Percentiles rank a stretch among this genome's conserved stretches.
Evolutionary conservation across 257 asterid genomes (phyloP).

Genomic region (Fraxinus pennsylvanica): DNA sequence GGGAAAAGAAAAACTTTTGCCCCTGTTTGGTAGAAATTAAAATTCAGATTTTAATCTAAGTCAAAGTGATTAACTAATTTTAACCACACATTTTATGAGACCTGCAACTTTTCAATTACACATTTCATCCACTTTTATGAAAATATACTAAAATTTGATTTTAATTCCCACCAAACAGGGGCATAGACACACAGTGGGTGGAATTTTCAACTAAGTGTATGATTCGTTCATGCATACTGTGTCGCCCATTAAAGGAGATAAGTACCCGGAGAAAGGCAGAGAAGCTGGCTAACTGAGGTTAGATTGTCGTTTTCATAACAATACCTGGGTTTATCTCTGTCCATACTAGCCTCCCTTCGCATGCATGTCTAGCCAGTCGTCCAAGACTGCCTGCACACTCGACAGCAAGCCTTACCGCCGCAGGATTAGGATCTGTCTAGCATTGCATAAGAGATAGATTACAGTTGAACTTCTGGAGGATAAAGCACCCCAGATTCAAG

Average conservation of each 20-base stretch:
- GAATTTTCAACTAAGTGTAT: not conserved
- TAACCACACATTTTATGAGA: too few species aligned
- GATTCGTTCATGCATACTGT: not conserved
- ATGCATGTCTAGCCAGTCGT: not conserved
- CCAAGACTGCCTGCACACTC: not conserved
- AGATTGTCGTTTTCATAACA: not conserved
- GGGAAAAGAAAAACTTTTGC: slow-evolving; percentile 60
- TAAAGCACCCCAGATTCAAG: slow-evolving; percentile 60
- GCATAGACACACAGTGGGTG: slow-evolving; percentile 43
- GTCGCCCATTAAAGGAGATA: too few species aligned
- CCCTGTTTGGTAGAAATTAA: too few species aligned
- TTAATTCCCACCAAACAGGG: too few species aligned
- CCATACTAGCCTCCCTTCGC: not conserved
- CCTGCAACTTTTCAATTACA: too few species aligned
- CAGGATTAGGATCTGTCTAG: slow-evolving; percentile 11
- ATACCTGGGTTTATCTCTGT: not conserved
- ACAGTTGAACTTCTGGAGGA: slow-evolving; percentile 71
- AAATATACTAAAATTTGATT: too few species aligned
- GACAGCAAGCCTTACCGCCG: too few species aligned
- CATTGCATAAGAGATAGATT: slow-evolving; percentile 44
- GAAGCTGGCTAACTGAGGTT: not conserved
- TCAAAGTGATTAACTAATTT: too few species aligned
- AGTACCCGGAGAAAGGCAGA: not conserved
- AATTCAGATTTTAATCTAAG: too few species aligned
- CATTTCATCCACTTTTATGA: too few species aligned